Base-by-base conservation (phyloP, 768 basidiomycete genomes). In the Amanita phalloides region DNA sequence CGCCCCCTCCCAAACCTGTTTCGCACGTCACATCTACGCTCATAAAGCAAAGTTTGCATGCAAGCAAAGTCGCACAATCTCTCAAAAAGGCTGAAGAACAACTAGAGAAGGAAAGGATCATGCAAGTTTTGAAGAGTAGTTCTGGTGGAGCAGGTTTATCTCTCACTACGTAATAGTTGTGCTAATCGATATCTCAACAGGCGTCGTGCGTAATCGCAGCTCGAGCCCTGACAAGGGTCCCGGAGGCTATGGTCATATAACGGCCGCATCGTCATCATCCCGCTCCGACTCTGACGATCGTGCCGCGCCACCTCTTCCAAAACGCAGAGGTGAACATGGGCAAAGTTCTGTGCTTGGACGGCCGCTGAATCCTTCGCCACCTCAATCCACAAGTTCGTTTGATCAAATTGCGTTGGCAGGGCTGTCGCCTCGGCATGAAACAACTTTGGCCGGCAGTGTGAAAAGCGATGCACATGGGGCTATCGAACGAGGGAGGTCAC, bases 11-110 rank as follows among this genome's bases (percentile, higher is more conserved):
- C 41, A 74, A 73, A 57, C 70, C 68, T 1, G 48, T 68, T 1
- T 56, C 64, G 0, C 82, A 86, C 49, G 65, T 78, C 26, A 80
- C 79, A 21, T 83, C 79, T 9, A 72, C 75, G 0, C 66, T 86
- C n/a, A 86, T 86, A 68, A 76, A 76, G 54, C 86, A 89, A 63
- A 81, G 79, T 20, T 67, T 90, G 0, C 80, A 84, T 48, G 88
- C 88, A 5, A 81, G 77, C 53, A 85, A 86, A 59, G 76, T 78
- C 0, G 87, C 78, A 1, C 81, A 86, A 62, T 75, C 74, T 3
- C 69, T 86, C 65, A 86, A 87, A 64, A 76, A 77, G 45, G 81
- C 78, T 0, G 82, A 88, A 58, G 78, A 78, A 38, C 72, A 77
- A 55, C 69, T 86, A 14, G 84, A 86, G 62, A 77, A 78, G 56